Conservation (phyloP, 2,329 filamentous ascomycete genomes). For the Colletotrichum gloeosporioides region DNA sequence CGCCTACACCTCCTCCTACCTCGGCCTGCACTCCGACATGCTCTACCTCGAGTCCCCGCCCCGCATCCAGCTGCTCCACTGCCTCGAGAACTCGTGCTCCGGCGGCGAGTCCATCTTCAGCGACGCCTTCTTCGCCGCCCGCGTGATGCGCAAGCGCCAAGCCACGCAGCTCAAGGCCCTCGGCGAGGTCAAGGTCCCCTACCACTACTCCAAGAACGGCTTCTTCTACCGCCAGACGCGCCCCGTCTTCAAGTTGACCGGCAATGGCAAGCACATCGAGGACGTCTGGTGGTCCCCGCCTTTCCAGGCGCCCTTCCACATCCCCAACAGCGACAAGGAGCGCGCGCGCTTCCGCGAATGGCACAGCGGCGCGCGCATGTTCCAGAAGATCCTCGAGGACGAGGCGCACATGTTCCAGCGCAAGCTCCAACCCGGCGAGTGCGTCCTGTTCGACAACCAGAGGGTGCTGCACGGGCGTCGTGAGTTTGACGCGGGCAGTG, state of each 20-base stretch:
- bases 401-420: slow-evolving; percentile 68
- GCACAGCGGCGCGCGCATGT: slow-evolving; percentile 55
- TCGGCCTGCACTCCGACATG: slow-evolving; percentile 93
- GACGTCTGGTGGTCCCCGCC: slow-evolving; percentile 73
- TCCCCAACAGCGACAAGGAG: slow-evolving; percentile 12
- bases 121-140: slow-evolving; percentile 71
- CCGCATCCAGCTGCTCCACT: slow-evolving; percentile 87
- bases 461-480: slow-evolving; percentile 84
- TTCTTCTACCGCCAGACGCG: slow-evolving; percentile 66
- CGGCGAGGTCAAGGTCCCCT: slow-evolving; percentile 54
- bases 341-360: slow-evolving; percentile 36
- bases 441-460: slow-evolving; percentile 91
- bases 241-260: slow-evolving; percentile 45
- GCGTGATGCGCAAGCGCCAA: slow-evolving; percentile 35
- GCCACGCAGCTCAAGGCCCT: slow-evolving; percentile 41
- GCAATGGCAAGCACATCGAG: slow-evolving; percentile 24
- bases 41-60: slow-evolving; percentile 84
- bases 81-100: slow-evolving; percentile 77
- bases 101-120: slow-evolving; percentile 89
- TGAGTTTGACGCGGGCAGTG: slow-evolving; percentile 72
- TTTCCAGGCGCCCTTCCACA: slow-evolving; percentile 69
- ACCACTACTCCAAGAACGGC: slow-evolving; percentile 72
- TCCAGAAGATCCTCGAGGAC: slow-evolving; percentile 65
- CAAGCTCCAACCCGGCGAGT: slow-evolving; percentile 81
- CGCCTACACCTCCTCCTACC: slow-evolving; percentile 81